Evolutionary conservation across 306 rosid genomes (phyloP).

Genomic region (Vigna mungo): DNA sequence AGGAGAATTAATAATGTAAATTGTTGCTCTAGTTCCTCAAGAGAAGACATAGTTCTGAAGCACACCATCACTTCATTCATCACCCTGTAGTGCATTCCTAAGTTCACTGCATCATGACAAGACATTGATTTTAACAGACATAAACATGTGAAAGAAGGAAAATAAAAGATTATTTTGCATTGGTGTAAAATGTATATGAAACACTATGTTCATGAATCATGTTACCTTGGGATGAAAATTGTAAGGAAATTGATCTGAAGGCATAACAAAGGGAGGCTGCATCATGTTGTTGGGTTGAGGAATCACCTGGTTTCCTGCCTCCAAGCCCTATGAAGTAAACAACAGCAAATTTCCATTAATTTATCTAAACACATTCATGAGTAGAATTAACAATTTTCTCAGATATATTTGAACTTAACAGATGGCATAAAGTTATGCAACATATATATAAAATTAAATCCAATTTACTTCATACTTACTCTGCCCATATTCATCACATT

Average conservation of each 20-base stretch:
- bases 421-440: neutral
- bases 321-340: neutral
- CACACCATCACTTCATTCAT: neutral
- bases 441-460: neutral
- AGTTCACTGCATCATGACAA: constrained; percentile 21
- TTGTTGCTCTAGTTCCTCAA: neutral
- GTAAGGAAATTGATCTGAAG: constrained; percentile 16
- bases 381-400: neutral
- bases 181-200: neutral
- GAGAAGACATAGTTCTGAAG: neutral
- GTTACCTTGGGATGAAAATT: constrained; percentile 22
- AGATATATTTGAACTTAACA: neutral
- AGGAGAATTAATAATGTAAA: neutral
- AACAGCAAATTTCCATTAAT: neutral
- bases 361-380: neutral
- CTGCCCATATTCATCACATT: neutral
- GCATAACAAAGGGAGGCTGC: neutral
- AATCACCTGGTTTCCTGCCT: neutral
- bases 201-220: neutral
- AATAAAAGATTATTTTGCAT: neutral
- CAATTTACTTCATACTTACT: constrained; percentile 12
- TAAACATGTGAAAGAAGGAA: neutral
- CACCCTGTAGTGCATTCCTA: neutral
- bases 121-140: neutral
- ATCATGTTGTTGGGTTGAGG: constrained; percentile 30